Conservation (phyloP, 2,329 filamentous ascomycete genomes). For the Exserohilum turcica region DNA sequence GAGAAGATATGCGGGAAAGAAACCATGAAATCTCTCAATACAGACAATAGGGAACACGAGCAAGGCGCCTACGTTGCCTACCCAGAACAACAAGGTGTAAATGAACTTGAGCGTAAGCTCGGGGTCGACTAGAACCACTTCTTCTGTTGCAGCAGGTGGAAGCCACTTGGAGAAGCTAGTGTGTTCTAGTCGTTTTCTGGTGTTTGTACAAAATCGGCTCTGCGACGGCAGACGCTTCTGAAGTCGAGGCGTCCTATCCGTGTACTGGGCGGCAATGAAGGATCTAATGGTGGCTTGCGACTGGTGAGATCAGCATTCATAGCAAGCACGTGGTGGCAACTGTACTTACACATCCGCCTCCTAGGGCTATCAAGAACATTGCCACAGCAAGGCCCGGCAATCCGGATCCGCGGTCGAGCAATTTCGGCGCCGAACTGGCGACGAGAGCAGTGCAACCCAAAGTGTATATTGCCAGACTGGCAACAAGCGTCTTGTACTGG, state of each 20-base stretch:
- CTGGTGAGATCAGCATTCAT: not conserved
- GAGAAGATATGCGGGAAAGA: constrained; percentile 68
- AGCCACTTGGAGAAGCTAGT: not conserved
- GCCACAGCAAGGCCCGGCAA: constrained; percentile 33
- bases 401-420: constrained; percentile 29
- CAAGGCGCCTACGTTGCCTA: constrained; percentile 69
- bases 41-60: constrained; percentile 67
- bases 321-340: not conserved
- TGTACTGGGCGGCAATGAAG: constrained; percentile 47
- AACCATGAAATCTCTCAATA: constrained; percentile 70
- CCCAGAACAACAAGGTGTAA: constrained; percentile 50
- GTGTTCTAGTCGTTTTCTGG: not conserved
- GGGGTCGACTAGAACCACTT: constrained; percentile 42
- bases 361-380: constrained; percentile 48
- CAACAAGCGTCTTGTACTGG: constrained; percentile 45
- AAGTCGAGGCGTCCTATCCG: constrained; percentile 24
- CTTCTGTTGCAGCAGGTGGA: constrained; percentile 28
- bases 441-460: constrained; percentile 30
- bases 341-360: constrained; percentile 39
- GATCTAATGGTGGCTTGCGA: constrained; percentile 44
- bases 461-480: constrained; percentile 38
- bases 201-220: not conserved
- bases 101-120: constrained; percentile 47
- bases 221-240: constrained; percentile 7
- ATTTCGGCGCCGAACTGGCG: constrained; percentile 25